phyloP scores from a whole-genome alignment of 192 early-diverging fungal genomes.

The Spizellomyces punctatus region DNA sequence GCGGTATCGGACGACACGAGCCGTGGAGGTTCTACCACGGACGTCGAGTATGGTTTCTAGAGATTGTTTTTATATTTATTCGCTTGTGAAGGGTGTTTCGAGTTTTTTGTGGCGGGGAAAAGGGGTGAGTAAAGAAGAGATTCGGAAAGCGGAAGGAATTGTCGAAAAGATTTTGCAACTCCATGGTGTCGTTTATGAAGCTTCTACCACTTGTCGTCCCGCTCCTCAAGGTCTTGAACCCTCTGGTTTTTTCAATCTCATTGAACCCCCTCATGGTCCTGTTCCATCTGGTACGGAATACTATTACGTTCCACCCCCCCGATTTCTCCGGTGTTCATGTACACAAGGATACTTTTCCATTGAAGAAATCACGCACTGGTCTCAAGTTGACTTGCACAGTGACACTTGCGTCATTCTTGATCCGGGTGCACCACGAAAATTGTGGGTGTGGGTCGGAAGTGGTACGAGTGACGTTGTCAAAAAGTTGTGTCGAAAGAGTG shows the following conservation, averaged over 20 bases:
- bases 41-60: constrained; percentile 33
- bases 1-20: constrained; percentile 47
- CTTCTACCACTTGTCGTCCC: neutral
- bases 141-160: constrained; percentile 28
- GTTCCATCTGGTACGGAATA: constrained; percentile 24
- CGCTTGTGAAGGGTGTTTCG: neutral
- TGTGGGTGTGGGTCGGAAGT: constrained; percentile 53
- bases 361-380: constrained; percentile 41
- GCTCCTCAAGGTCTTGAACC: constrained; percentile 36
- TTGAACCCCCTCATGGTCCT: constrained; percentile 4
- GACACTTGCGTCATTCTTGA: constrained; percentile 54
- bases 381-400: constrained; percentile 45
- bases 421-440: constrained; percentile 39
- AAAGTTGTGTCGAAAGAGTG: constrained; percentile 50
- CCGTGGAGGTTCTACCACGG: constrained; percentile 39
- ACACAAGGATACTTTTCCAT: constrained; percentile 46
- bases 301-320: constrained; percentile 32
- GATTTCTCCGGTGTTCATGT: constrained; percentile 50
- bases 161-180: constrained; percentile 27
- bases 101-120: constrained; percentile 49
- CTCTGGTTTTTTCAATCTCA: constrained; percentile 17
- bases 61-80: constrained; percentile 52
- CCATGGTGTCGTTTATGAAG: neutral
- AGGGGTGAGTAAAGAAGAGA: constrained; percentile 41
- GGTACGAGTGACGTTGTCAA: constrained; percentile 52